These are phyloP conservation scores for Neonectria neomacrospora DNA, from an alignment of 2,329 filamentous ascomycete genomes.

Conservation along the genomic window DNA sequence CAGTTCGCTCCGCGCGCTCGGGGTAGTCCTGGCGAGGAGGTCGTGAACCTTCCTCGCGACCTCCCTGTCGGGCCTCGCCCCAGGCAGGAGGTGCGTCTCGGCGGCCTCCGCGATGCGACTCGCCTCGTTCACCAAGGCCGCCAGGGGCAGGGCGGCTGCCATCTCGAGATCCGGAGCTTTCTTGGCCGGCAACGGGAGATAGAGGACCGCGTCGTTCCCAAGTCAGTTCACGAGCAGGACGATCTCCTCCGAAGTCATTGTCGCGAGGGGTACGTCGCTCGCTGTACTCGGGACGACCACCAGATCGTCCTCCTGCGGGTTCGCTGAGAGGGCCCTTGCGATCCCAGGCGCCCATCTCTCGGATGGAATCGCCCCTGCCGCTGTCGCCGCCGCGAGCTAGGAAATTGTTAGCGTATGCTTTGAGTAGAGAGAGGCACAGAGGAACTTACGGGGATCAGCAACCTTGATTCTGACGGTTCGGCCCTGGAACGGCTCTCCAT, in stretches of 20 bases:
- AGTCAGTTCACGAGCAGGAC: constrained; percentile 77
- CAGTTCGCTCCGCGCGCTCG: constrained; percentile 75
- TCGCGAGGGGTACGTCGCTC: constrained; percentile 76
- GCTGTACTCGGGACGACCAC: constrained; percentile 62
- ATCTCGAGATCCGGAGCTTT: constrained; percentile 62
- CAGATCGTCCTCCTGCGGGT: constrained; percentile 66
- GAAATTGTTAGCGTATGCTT: constrained; percentile 49
- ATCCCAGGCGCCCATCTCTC: constrained; percentile 90
- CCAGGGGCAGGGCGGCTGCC: constrained; percentile 61
- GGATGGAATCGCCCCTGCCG: constrained; percentile 67
- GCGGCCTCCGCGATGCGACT: constrained; percentile 70
- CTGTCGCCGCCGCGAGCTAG: constrained; percentile 83
- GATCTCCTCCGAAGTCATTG: constrained; percentile 66
- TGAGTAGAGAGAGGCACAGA: neutral
- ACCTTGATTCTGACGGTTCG: constrained; percentile 93
- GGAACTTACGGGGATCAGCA: constrained; percentile 89
- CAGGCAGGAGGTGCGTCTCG: constrained; percentile 78
- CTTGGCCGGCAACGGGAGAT: constrained; percentile 73
- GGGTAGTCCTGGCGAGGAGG: constrained; percentile 81
- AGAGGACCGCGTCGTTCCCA: constrained; percentile 97
- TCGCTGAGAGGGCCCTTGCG: constrained; percentile 90
- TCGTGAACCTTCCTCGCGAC: constrained; percentile 79
- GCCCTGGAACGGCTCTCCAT: constrained; percentile 85
- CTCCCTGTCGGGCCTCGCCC: constrained; percentile 81
- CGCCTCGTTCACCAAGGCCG: constrained; percentile 67